These are phyloP conservation scores for Leucaena leucocephala DNA, from an alignment of 306 rosid species.

Conservation along the genomic window DNA sequence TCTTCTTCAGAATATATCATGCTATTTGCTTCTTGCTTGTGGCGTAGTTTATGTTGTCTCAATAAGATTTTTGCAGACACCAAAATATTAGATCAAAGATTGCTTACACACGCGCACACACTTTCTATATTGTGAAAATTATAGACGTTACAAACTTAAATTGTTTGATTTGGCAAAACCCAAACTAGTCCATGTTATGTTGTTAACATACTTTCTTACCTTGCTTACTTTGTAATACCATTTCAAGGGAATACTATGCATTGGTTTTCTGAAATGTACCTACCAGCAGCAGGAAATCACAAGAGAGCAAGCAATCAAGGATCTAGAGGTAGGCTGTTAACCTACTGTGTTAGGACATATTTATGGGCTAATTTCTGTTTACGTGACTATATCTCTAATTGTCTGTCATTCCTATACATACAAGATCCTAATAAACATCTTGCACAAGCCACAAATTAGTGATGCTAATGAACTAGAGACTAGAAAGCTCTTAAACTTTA, in stretches of 20 bases:
- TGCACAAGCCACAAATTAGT: background rate
- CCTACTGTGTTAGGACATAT: background rate
- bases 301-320: slow-evolving; percentile 71
- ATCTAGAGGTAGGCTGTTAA: slow-evolving; percentile 59
- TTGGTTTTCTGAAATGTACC: slow-evolving; percentile 70
- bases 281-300: slow-evolving; percentile 66
- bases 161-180: background rate
- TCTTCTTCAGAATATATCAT: slow-evolving; percentile 70
- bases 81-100: slow-evolving; percentile 9
- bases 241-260: slow-evolving; percentile 47
- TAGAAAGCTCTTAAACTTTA: background rate
- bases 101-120: background rate
- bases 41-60: slow-evolving; percentile 63
- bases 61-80: slow-evolving; percentile 48
- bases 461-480: background rate
- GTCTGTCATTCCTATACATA: background rate
- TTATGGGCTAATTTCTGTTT: slow-evolving; percentile 9
- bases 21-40: slow-evolving; percentile 80
- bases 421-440: background rate
- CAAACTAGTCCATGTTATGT: background rate
- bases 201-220: background rate
- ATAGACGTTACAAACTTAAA: background rate
- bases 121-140: background rate
- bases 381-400: background rate
- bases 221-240: slow-evolving; percentile 11